Base-by-base conservation (phyloP, 2,329 filamentous ascomycete genomes). In the Arthrobotrys megalospora region DNA sequence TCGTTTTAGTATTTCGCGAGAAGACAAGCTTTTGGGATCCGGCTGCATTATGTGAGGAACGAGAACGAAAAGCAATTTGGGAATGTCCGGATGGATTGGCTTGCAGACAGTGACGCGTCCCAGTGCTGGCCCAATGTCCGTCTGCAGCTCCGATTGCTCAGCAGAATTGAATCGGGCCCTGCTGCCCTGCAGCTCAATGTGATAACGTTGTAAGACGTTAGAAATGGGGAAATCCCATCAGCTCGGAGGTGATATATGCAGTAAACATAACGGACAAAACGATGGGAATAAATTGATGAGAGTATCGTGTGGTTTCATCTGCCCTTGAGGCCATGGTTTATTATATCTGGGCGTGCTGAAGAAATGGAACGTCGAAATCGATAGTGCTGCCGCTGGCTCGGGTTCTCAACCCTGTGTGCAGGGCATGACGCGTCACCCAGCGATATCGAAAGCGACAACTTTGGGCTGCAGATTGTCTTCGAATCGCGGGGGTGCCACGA, bases 81-180 rank as follows among this genome's bases (percentile, higher is more conserved):
- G 52, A 8, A 36, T 52, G 10, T 55, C 28, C 3, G 28, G 50
- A 53, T 32, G 50, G 28, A 34, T n/a, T 28, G 34, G 52, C 55
- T 60, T 60, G 36, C 55, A 43, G 55, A 24, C 21, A 60, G 36
- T 60, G 55, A 60, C 55, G 55, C 55, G 55, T 36, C 36, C 55
- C 36, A 12, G 55, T 43, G 8, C 12, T 38, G 7, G 8, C 3
- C 24, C 24, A 28, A 28, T 38, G 8, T 7, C 12, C 8, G 2
- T 38, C 12, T 38, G 36, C 36, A 38, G 36, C 8, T 38, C 36
- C 12, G 7, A 38, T 38, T 38, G 36, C 8, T 38, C 12, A 38
- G 6, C 8, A 6, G 36, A 38, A 12, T 12, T 28, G 24, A 5
- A 28, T 28, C 24, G 24, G 24, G 24, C 24, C 24, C 24, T 2